Evolutionary conservation across 371 early-diverging fungal genomes (phyloP).

Genomic region (Apophysomyces elegans): DNA sequence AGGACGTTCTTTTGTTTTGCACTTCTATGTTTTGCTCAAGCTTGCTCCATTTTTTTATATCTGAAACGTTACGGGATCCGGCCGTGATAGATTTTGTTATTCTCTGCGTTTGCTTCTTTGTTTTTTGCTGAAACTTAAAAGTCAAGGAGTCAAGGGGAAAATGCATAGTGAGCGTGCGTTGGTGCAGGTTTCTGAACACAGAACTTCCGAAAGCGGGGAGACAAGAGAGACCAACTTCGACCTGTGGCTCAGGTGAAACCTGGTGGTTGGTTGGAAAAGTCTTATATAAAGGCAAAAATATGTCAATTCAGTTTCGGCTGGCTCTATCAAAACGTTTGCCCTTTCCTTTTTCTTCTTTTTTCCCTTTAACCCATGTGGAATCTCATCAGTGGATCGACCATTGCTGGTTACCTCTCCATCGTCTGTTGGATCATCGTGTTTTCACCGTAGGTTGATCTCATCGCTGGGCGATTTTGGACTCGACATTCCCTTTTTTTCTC

Average conservation of each 20-base stretch:
- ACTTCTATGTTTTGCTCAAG: not conserved
- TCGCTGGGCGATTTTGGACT: not conserved
- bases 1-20: constrained; percentile 8
- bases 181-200: no score
- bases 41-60: not conserved
- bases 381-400: constrained; percentile 5
- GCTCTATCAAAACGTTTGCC: not conserved
- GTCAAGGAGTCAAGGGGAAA: no score
- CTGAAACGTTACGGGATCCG: no score
- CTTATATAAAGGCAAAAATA: not conserved
- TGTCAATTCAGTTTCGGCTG: not conserved
- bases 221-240: not conserved
- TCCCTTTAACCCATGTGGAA: constrained; percentile 9
- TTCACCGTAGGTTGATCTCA: constrained; percentile 11
- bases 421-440: constrained; percentile 19
- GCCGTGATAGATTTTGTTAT: no score
- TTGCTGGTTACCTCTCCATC: constrained; percentile 16
- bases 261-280: not conserved
- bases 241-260: constrained; percentile 11
- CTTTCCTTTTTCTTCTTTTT: not conserved
- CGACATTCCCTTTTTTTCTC: not conserved
- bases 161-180: no score
- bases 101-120: no score
- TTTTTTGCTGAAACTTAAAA: no score
- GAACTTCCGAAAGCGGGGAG: no score